Evolutionary conservation across 371 early-diverging fungal genomes (phyloP).

Genomic region (Mortierella sp.): DNA sequence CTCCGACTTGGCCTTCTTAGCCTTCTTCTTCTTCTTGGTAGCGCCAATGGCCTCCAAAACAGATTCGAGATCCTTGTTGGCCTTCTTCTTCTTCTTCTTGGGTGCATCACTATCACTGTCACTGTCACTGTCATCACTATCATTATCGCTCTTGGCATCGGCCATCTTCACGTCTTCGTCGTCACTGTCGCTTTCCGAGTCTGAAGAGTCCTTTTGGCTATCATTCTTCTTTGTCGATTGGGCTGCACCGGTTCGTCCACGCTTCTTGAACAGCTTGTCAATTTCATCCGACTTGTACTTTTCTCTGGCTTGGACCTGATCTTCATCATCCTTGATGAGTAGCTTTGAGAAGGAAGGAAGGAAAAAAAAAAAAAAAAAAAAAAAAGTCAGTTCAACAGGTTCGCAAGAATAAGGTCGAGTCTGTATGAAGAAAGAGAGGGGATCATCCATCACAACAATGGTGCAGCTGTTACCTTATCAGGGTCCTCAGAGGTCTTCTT

Average conservation of each 20-base stretch:
- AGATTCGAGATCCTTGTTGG: conserved; percentile 44
- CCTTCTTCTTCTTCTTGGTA: conserved; percentile 58
- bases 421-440: not conserved
- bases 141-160: conserved; percentile 19
- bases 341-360: conserved; percentile 14
- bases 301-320: conserved; percentile 39
- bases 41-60: conserved; percentile 58
- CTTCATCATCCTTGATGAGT: conserved; percentile 32
- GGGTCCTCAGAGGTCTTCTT: conserved; percentile 54
- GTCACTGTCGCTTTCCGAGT: no score
- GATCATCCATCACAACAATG: not conserved
- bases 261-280: conserved; percentile 60
- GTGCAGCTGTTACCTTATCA: conserved; percentile 27
- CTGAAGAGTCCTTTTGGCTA: not conserved
- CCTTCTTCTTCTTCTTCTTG: conserved; percentile 52
- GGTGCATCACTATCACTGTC: conserved; percentile 20
- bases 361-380: not conserved
- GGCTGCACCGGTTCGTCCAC: conserved; percentile 24
- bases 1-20: conserved; percentile 53
- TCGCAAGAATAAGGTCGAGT: no score
- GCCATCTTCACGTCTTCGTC: conserved; percentile 23
- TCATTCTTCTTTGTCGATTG: conserved; percentile 6
- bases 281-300: conserved; percentile 58
- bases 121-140: conserved; percentile 18
- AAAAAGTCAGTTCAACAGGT: not conserved